Conservation (phyloP, 108 stramenopile genomes). For the Cyclotella kingstonii region DNA sequence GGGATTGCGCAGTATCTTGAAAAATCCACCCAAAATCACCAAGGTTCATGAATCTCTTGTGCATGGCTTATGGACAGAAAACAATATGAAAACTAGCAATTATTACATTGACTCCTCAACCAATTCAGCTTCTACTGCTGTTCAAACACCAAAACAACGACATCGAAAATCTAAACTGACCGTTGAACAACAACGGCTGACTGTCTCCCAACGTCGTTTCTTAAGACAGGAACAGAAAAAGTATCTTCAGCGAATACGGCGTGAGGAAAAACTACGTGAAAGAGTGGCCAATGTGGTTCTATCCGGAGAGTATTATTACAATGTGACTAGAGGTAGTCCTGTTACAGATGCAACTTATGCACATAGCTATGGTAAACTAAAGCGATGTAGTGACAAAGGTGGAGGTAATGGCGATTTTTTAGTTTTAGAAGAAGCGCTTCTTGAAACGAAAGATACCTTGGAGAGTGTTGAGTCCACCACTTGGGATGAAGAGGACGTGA, state of each 20-base stretch:
- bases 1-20: conserved; percentile 13
- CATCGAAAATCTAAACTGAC: not conserved
- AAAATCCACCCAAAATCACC: conserved; percentile 12
- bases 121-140: not conserved
- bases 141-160: not conserved
- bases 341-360: not conserved
- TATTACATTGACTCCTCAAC: no score
- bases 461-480: no score
- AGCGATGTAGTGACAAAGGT: no score
- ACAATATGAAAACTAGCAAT: no score
- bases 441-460: no score
- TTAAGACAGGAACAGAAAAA: conserved; percentile 10
- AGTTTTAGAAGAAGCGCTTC: no score
- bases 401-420: no score
- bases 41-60: not conserved
- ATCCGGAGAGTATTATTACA: not conserved
- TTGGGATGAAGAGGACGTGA: no score
- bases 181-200: not conserved
- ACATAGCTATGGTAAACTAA: not conserved
- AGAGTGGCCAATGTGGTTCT: conserved; percentile 17
- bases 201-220: conserved; percentile 4
- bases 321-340: not conserved
- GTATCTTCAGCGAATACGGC: not conserved
- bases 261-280: conserved; percentile 20
- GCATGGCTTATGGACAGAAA: no score